Base-by-base conservation (phyloP, 169 alveolate genomes). In the Plasmodium cynomolgi region DNA sequence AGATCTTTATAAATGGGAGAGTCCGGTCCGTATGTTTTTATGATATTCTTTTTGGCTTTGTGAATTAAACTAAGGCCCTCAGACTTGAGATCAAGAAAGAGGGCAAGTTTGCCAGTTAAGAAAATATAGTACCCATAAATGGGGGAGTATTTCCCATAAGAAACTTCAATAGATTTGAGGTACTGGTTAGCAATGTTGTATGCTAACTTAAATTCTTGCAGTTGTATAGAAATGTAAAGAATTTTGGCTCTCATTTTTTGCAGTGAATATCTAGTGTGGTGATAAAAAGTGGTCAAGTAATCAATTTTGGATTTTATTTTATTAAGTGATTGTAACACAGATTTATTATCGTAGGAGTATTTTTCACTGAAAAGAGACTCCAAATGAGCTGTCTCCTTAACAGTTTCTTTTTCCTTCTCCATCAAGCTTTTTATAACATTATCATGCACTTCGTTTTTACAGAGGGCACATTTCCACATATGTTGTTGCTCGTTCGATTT, bases 221-320 rank as follows among this genome's bases (percentile, higher is more conserved):
- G 47, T 37, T 86, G 93, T 86, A 86, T 86, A 56, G 93, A 86
- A 75, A 86, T 74, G 44, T 86, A 86, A 34, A 86, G 71, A 34
- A 86, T 86, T 56, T 86, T 86, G 1, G 93, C 93, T 86, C 93
- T 86, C 93, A 86, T 86, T 50, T 86, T 86, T 86, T 86, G 93
- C 9, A 86, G 13, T 9, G 93, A 86, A 37, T 86, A 86, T 86
- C 62, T 86, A n/a, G 93, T 73, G 50, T 86, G 93, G 68, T 86
- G 93, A 56, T 86, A 86, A 86, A 54, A 86, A 11, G 44, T 74
- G 9, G 93, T 77, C 9, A 86, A 20, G 44, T 86, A 74, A 29
- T 86, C 93, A 75, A 86, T 86, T 86, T 86, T 86, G 37, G 93
- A 86, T 34, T 86, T 86, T 7, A 86, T 86, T 86, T 86, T 86